Conservation (phyloP, 2,329 filamentous ascomycete genomes). For the Hypoxylon sp. region DNA sequence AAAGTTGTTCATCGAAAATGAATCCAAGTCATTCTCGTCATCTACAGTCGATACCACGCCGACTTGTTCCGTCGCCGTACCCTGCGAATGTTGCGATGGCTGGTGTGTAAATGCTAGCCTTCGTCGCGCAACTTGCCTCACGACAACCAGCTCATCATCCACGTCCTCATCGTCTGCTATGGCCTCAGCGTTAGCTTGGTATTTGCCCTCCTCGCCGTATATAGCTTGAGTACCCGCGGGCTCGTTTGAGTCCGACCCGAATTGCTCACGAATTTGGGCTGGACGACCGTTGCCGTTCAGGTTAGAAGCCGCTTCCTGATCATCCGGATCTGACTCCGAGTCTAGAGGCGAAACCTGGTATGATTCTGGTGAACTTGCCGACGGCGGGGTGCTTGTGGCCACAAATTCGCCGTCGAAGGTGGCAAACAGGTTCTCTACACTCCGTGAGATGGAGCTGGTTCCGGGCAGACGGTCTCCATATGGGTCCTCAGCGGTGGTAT, state of each 20-base stretch:
- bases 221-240: not conserved
- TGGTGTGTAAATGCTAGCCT: not conserved
- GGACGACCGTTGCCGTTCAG: not conserved
- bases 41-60: not conserved
- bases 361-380: not conserved
- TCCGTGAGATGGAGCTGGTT: not conserved
- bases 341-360: not conserved
- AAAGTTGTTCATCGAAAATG: not conserved
- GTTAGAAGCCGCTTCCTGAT: not conserved
- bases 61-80: not conserved
- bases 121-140: not conserved
- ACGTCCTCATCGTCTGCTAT: not conserved
- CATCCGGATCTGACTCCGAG: not conserved
- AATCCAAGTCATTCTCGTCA: not conserved
- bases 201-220: not conserved
- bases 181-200: not conserved
- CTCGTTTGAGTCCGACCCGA: not conserved
- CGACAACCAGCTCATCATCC: not conserved
- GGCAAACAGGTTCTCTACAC: not conserved
- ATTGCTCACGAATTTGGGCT: not conserved
- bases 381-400: not conserved
- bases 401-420: not conserved
- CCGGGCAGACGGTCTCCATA: slow-evolving; percentile 1
- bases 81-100: not conserved
- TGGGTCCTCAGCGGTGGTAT: not conserved